Evolutionary conservation across 139 green algal species (phyloP).

Genomic region (Protoeuglena noctilucae): DNA sequence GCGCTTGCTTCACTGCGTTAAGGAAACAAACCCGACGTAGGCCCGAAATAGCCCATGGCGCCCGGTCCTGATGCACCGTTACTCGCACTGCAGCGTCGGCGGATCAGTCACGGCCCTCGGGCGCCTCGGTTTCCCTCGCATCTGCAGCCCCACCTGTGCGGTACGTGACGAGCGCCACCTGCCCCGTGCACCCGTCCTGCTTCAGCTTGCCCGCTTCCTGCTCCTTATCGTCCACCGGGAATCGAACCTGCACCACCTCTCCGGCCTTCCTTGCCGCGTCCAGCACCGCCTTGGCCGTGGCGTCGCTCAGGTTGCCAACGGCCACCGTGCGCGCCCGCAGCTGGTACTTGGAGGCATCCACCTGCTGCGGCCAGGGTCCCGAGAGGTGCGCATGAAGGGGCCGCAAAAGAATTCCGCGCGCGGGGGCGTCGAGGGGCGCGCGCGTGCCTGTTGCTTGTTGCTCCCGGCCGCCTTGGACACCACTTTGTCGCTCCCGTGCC

Average conservation of each 20-base stretch:
- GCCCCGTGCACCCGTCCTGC: slow-evolving; percentile 5
- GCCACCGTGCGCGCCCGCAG: slow-evolving; percentile 49
- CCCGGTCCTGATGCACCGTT: too few species aligned
- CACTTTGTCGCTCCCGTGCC: not conserved
- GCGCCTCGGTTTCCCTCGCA: too few species aligned
- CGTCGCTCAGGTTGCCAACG: slow-evolving; percentile 36
- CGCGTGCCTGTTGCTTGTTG: not conserved
- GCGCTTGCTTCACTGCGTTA: too few species aligned
- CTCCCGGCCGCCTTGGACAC: not conserved
- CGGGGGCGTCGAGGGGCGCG: not conserved
- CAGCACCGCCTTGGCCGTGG: not conserved
- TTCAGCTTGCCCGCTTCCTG: slow-evolving; percentile 11
- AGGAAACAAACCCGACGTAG: too few species aligned
- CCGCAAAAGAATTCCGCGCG: not conserved
- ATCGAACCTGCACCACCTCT: not conserved
- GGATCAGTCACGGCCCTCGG: too few species aligned
- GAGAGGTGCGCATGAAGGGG: not conserved
- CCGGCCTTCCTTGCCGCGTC: not conserved
- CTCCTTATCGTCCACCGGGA: not conserved
- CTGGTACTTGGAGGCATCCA: slow-evolving; percentile 38
- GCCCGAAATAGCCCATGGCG: too few species aligned
- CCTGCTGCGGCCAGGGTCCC: not conserved
- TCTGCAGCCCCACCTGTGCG: too few species aligned
- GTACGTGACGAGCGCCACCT: too few species aligned
- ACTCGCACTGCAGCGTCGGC: too few species aligned